Conservation (phyloP, 2,329 filamentous ascomycete genomes). For the Claviceps cyperi region DNA sequence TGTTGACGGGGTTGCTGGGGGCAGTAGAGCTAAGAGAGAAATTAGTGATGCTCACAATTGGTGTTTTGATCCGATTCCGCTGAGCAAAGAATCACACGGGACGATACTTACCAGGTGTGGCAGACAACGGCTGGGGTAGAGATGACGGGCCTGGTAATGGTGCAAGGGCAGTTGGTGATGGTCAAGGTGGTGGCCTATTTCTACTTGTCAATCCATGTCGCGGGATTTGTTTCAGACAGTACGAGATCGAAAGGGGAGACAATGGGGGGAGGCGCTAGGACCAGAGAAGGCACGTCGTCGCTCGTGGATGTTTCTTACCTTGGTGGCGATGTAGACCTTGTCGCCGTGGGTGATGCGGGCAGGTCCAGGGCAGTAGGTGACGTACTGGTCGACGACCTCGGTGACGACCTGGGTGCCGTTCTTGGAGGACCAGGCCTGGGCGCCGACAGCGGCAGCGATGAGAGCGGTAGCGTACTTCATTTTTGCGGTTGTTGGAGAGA, state of each 20-base stretch:
- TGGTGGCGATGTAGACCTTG: constrained; percentile 55
- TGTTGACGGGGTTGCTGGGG: not conserved
- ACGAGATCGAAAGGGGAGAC: too few relatives aligned
- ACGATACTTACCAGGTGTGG: constrained; percentile 36
- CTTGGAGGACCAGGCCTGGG: constrained; percentile 11
- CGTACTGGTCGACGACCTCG: constrained; percentile 50
- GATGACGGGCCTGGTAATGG: constrained; percentile 43
- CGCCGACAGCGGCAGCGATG: constrained; percentile 31
- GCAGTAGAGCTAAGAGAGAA: not conserved
- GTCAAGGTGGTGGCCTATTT: constrained; percentile 50
- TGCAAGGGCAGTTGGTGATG: constrained; percentile 61
- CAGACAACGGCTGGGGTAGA: constrained; percentile 37
- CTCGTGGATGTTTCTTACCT: constrained; percentile 25
- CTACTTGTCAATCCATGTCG: not conserved
- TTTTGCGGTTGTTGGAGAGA: constrained; percentile 34
- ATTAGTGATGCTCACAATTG: not conserved
- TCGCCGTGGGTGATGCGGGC: constrained; percentile 49
- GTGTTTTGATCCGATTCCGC: not conserved
- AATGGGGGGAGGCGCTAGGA: too few relatives aligned
- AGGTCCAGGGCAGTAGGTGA: constrained; percentile 58
- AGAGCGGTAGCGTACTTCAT: constrained; percentile 49
- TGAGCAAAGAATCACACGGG: not conserved
- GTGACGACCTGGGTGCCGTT: constrained; percentile 42
- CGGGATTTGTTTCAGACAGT: not conserved
- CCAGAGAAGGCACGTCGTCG: too few relatives aligned